phyloP scores from a whole-genome alignment of 192 early-diverging fungal species.

The Diversispora epigaea region DNA sequence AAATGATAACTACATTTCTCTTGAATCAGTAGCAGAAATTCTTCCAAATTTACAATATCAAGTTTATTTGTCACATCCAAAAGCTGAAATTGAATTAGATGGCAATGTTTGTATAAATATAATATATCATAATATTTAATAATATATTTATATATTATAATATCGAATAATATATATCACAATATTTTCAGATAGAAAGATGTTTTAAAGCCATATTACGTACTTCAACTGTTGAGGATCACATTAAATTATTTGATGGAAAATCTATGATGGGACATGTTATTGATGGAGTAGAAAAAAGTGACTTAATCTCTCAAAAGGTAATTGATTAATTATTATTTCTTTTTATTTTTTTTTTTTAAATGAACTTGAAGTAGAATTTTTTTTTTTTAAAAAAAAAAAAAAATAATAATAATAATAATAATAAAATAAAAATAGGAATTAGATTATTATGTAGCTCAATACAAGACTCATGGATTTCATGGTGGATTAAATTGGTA shows the following conservation, averaged over 20 bases:
- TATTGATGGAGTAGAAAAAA: background rate
- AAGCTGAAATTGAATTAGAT: conserved; percentile 49
- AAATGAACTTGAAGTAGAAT: background rate
- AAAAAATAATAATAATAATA: background rate
- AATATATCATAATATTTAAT: background rate
- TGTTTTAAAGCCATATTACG: conserved; percentile 43
- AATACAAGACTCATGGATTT: conserved; percentile 34
- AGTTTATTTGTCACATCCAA: conserved; percentile 37
- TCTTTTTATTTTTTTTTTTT: no score
- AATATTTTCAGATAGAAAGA: conserved; percentile 2
- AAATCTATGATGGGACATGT: conserved; percentile 3
- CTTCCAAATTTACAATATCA: conserved; percentile 59
- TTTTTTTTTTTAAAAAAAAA: background rate
- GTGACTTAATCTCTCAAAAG: background rate
- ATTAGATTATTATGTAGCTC: conserved; percentile 34
- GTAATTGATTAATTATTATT: background rate
- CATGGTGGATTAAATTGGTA: conserved; percentile 47
- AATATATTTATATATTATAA: background rate
- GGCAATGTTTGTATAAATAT: conserved; percentile 31
- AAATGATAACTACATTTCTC: conserved; percentile 32
- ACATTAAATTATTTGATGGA: conserved; percentile 2
- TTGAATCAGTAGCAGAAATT: conserved; percentile 47
- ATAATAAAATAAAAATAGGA: conserved; percentile 21
- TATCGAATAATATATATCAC: no score
- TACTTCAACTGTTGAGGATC: conserved; percentile 15